Base-by-base conservation (phyloP, 1,139 yeast genomes). In the Williopsis jadinii region DNA sequence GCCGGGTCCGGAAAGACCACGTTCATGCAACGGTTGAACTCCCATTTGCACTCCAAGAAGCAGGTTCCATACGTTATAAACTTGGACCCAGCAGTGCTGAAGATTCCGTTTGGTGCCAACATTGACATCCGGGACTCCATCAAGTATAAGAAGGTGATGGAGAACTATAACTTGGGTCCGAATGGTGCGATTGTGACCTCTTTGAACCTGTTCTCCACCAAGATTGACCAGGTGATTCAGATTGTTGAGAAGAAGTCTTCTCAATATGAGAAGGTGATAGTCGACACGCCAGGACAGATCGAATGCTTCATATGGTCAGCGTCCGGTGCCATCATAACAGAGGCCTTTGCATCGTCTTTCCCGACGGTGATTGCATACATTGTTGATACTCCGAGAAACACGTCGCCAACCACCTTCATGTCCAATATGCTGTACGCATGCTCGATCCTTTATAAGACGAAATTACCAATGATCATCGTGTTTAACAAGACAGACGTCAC, bases 171-270 rank as follows among this genome's bases (percentile, higher is more conserved):
- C 48, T 64, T 94, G 44, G 99, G 99, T 0, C 99, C 99, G 9
- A 94, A 94, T 59, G 99, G 99, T 40, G 97, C 98, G 8, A 94
- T 94, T 59, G 95, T 94, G 51, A 94, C 98, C 0, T 86, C 96
- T 12, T 69, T 94, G 47, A 94, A 94, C 58, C 67, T 94, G 42
- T 94, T 94, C 58, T 71, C 96, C 40, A 94, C 99, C 27, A 94
- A 94, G 63, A 87, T 94, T 44, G 99, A 94, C 59, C 98, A 94
- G 64, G 97, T 94, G 8, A 79, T 94, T 45, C 74, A 77, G 37
- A 69, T 94, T 37, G 85, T 90, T 15, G 95, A 90, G 56, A 87
- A 87, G 58, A 75, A 94, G 54, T 71, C 86, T 1, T 80, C 77
- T 28, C 66, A 67, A 36, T 74, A 75, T 47, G 64, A 77, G 28